Base-by-base conservation (phyloP, 2,329 filamentous ascomycete species). In the Penicillium janthinellum region DNA sequence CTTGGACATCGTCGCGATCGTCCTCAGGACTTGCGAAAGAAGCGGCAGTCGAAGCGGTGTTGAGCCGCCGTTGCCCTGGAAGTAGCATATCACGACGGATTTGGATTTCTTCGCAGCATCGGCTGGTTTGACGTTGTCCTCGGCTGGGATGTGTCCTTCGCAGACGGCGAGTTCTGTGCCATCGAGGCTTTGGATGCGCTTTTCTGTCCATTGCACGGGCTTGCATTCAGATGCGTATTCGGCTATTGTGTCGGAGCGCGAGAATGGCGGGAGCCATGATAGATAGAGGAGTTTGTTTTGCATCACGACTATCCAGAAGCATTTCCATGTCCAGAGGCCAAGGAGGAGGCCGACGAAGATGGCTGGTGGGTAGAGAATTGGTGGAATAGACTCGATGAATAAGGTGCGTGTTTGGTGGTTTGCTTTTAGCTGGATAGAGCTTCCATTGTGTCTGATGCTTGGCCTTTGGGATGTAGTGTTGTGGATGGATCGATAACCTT, bases 211-310 rank as follows among this genome's bases (percentile, higher is more conserved):
- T 41, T 70, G 60, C n/a, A 92, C 79, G 0, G 86, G 86, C 28
- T 77, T 78, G 64, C 88, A 91, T 39, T 83, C 79, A 4, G 73
- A 71, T 28, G 78, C 78, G 70, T 90, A 92, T 66, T 90, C 85
- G 3, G 78, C 77, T 39, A 93, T 88, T 58, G 77, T 86, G 77
- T 92, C 88, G 25, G 83, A 81, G 15, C 89, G 83, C 0, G 90
- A 82, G 69, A 89, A 89, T 2, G 90, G 90, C 17, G 90, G 89
- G 53, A 92, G 76, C 48, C 88, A 89, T 0, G 90, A 89, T 79
- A 92, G 91, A 75, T 92, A 93, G 60, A 93, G 89, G 70, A 93
- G 91, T 71, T 89, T 88, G 70, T 93, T 91, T 75, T 93, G 90
- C 71, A 92, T 90, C 4, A 90, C 66, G 31, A 94, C 81, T 77